Evolutionary conservation across 371 early-diverging fungal species (phyloP).

Genomic region (Sporodiniella umbellata): DNA sequence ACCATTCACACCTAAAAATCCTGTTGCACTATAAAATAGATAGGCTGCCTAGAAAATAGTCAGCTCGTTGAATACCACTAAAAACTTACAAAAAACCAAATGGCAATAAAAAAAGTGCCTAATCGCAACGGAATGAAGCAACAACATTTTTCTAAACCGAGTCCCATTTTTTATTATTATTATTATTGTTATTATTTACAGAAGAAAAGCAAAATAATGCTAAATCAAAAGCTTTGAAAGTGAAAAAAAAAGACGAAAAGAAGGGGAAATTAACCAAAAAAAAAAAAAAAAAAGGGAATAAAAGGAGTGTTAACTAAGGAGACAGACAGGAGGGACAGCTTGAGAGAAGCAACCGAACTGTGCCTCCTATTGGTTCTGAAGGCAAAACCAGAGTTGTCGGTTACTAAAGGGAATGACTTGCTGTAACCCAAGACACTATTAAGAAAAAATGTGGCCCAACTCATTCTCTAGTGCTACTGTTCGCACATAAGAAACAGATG

Average conservation of each 20-base stretch:
- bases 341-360: not conserved
- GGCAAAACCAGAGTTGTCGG: not conserved
- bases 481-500: no score
- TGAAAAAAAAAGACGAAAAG: not conserved
- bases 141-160: constrained; percentile 20
- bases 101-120: constrained; percentile 31
- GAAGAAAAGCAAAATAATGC: no score
- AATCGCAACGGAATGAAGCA: constrained; percentile 30
- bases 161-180: constrained; percentile 1
- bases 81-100: constrained; percentile 28
- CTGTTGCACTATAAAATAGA: constrained; percentile 40
- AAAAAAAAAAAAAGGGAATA: not conserved
- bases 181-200: no score
- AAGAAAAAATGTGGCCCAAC: no score
- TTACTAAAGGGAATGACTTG: no score
- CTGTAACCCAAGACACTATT: no score
- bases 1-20: constrained; percentile 47
- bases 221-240: no score
- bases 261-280: not conserved
- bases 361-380: not conserved
- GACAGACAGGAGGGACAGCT: not conserved
- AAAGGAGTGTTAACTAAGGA: not conserved
- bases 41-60: constrained; percentile 28
- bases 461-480: no score
- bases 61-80: not conserved